A percentile compares a stretch with the other conserved stretches of the same genome.
These are phyloP conservation scores for Acacia melanoxylon DNA, from an alignment of 306 rosid genomes.

Conservation along the genomic window DNA sequence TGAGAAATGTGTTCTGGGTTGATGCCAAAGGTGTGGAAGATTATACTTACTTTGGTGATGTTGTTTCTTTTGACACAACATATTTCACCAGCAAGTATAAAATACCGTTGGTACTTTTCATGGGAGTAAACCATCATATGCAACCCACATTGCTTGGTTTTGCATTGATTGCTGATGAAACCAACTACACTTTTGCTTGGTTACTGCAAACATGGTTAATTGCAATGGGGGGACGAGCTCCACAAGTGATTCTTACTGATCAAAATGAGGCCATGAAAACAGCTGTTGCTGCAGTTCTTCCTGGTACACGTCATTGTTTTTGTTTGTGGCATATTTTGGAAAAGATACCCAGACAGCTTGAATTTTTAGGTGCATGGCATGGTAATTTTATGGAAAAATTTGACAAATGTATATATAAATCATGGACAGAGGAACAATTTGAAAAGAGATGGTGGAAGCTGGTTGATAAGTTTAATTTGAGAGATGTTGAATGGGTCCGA, in stretches of 20 bases:
- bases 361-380: conserved; percentile 50
- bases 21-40: conserved; percentile 66
- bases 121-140: conserved; percentile 60
- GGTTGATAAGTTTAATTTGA: conserved; percentile 49
- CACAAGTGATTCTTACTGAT: conserved; percentile 58
- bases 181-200: conserved; percentile 54
- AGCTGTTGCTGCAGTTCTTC: conserved; percentile 56
- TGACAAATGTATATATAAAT: conserved; percentile 46
- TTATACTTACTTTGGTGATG: conserved; percentile 51
- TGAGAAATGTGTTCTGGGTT: conserved; percentile 70
- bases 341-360: conserved; percentile 58
- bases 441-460: conserved; percentile 65
- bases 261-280: conserved; percentile 57
- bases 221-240: conserved; percentile 60
- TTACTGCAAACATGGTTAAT: conserved; percentile 61
- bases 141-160: conserved; percentile 63
- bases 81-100: conserved; percentile 57
- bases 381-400: conserved; percentile 47
- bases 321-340: conserved; percentile 66
- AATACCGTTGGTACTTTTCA: conserved; percentile 56
- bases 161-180: conserved; percentile 60
- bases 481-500: conserved; percentile 53
- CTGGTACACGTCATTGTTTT: conserved; percentile 59
- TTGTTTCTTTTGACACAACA: conserved; percentile 63
- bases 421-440: conserved; percentile 59